Evolutionary conservation across 176 grass and related monocot species (phyloP).

Genomic region (Ananas comosus): DNA sequence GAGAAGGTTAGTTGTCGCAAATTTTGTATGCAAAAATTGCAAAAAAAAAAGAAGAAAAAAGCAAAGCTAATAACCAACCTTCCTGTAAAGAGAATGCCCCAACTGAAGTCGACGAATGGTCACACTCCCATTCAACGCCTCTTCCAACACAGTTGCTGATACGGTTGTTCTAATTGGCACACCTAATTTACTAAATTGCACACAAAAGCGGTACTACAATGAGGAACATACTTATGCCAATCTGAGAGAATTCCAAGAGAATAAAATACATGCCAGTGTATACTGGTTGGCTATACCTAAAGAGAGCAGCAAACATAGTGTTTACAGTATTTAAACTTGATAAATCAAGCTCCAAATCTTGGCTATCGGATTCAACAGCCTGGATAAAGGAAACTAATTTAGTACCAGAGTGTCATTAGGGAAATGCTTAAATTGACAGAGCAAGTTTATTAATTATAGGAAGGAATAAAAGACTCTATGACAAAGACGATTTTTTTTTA

Average conservation of each 20-base stretch:
- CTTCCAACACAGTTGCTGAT: conserved; percentile 91
- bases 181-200: conserved; percentile 68
- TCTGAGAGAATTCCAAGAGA: neutral
- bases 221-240: neutral
- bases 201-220: neutral
- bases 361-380: conserved; percentile 80
- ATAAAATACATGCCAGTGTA: conserved; percentile 4
- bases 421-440: neutral
- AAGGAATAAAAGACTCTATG: neutral
- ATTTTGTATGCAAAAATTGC: neutral
- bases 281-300: conserved; percentile 43
- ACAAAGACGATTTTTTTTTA: too few species aligned
- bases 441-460: neutral
- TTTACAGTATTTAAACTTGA: conserved; percentile 93
- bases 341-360: conserved; percentile 94
- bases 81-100: conserved; percentile 51
- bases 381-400: conserved; percentile 21
- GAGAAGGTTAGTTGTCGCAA: conserved; percentile 1
- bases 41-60: neutral
- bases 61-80: conserved; percentile 34
- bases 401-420: neutral
- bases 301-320: conserved; percentile 95
- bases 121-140: conserved; percentile 83
- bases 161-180: conserved; percentile 97
- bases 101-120: conserved; percentile 65